phyloP scores from a whole-genome alignment of 345 rosid species.

The Populus alba region DNA sequence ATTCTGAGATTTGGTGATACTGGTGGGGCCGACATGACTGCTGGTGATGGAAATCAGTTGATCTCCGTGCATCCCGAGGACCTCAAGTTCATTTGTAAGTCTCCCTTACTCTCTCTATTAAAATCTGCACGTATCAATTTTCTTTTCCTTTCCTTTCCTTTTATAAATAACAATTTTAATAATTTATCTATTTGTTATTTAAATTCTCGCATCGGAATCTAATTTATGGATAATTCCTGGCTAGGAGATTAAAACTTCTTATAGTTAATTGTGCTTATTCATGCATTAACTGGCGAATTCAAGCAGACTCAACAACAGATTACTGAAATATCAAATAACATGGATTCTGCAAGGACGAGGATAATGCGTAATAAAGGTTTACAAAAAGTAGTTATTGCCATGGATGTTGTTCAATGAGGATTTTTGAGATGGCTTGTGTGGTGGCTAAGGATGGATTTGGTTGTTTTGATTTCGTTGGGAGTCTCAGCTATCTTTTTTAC shows the following conservation, averaged over 20 bases:
- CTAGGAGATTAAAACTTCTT: neutral
- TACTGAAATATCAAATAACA: no score
- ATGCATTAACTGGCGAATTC: neutral
- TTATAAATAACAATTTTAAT: neutral
- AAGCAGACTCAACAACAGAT: neutral
- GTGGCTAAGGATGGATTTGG: no score
- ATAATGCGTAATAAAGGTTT: no score
- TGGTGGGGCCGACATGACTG: constrained; percentile 43
- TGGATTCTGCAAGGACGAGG: no score
- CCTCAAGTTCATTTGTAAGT: constrained; percentile 75
- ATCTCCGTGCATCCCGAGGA: constrained; percentile 94
- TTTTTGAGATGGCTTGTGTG: no score
- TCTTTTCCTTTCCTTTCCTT: neutral
- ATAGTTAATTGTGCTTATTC: neutral
- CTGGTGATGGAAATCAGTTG: constrained; percentile 57
- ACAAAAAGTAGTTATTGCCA: no score
- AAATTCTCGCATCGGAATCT: neutral
- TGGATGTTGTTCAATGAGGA: no score
- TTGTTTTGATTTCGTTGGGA: no score
- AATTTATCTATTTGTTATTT: neutral
- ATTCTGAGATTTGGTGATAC: constrained; percentile 10
- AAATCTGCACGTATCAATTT: neutral
- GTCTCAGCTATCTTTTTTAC: no score
- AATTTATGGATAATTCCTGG: neutral
- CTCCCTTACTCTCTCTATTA: neutral